These are phyloP conservation scores for Abelmoschus esculentus DNA, from an alignment of 345 rosid genomes.

Conservation along the genomic window DNA sequence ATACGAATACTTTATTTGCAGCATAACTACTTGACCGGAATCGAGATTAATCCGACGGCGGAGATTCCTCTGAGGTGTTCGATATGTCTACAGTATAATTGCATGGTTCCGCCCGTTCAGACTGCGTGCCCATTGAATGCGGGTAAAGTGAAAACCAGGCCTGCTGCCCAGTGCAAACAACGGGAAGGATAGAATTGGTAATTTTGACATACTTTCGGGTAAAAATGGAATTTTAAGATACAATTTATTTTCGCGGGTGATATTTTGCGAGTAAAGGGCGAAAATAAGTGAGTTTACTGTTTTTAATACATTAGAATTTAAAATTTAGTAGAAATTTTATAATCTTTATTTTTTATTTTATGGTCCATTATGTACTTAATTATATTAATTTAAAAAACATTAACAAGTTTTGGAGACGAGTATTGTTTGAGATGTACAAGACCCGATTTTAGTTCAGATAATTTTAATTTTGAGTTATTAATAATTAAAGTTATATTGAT, in stretches of 20 bases:
- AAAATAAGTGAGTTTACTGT: neutral
- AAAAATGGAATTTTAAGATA: neutral
- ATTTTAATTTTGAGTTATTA: no score
- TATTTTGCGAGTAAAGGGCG: neutral
- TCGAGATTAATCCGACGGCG: constrained; percentile 75
- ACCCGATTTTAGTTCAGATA: no score
- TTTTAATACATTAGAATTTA: neutral
- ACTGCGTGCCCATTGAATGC: constrained; percentile 81
- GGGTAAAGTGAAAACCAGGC: constrained; percentile 80
- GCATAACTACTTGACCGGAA: constrained; percentile 86
- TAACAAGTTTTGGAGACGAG: neutral
- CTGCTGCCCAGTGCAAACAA: constrained; percentile 56
- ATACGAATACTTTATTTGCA: constrained; percentile 77
- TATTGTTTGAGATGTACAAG: no score
- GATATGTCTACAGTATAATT: constrained; percentile 80
- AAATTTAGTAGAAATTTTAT: neutral
- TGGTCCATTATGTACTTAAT: neutral
- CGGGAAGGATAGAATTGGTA: constrained; percentile 42
- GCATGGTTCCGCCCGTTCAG: constrained; percentile 89
- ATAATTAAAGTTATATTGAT: no score
- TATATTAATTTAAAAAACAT: neutral
- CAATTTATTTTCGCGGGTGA: neutral
- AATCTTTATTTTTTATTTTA: no score
- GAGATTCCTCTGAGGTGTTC: constrained; percentile 76
- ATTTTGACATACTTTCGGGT: constrained; percentile 4